A percentile compares a stretch with the other conserved stretches of the same genome.
Conservation (phyloP, 345 rosid genomes). For the Moricandia arvensis region DNA sequence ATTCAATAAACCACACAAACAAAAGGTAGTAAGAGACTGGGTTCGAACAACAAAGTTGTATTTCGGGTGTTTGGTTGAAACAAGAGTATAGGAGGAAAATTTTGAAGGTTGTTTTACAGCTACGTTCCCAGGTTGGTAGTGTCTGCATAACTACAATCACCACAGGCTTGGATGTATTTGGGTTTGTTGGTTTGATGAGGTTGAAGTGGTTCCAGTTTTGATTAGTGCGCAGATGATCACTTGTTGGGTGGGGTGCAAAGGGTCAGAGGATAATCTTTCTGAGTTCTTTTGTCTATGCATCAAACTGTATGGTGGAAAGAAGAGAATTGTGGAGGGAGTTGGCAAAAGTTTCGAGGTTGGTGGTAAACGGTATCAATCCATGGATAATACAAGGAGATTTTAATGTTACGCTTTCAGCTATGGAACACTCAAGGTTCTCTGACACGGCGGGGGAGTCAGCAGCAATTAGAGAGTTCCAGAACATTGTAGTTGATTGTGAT, state of each 20-base stretch:
- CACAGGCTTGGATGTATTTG: no score
- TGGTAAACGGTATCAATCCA: background rate
- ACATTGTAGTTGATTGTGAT: background rate
- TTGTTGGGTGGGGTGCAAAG: background rate
- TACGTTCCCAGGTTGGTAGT: no score
- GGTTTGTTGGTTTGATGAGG: background rate
- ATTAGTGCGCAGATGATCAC: background rate
- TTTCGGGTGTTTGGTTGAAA: no score
- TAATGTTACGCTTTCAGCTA: background rate
- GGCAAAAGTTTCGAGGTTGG: background rate
- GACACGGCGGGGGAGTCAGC: background rate
- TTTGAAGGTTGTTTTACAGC: no score
- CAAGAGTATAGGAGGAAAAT: no score
- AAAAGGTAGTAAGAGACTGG: no score
- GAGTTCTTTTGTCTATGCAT: background rate
- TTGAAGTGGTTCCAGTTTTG: background rate
- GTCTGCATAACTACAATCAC: no score
- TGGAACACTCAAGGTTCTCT: background rate
- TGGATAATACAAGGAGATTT: background rate
- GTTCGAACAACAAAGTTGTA: no score
- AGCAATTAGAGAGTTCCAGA: background rate
- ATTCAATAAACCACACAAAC: no score
- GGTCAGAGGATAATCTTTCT: background rate
- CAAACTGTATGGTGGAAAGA: background rate
- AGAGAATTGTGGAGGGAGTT: background rate